Conservation (phyloP, 495 filamentous ascomycete genomes). For the Podospora australis region DNA sequence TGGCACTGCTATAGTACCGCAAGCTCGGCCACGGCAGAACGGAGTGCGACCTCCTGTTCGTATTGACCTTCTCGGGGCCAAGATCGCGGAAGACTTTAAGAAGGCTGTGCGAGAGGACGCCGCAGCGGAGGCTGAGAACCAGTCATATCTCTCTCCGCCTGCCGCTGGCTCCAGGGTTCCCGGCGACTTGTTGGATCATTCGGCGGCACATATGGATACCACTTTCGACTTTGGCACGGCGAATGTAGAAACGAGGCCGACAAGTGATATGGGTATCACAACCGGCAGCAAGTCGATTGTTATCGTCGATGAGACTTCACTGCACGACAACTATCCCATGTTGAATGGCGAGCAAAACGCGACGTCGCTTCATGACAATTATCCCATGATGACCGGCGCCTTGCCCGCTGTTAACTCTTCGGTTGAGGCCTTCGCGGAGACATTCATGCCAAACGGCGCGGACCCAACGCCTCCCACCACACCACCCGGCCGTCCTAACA, state of each 20-base stretch:
- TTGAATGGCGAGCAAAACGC: no score
- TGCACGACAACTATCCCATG: slow-evolving; percentile 34
- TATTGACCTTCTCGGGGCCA: slow-evolving; percentile 76
- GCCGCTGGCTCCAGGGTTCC: slow-evolving; percentile 8
- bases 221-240: slow-evolving; percentile 14
- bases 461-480: slow-evolving; percentile 50
- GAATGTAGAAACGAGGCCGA: slow-evolving; percentile 22
- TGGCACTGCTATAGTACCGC: slow-evolving; percentile 49
- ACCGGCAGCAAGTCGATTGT: slow-evolving; percentile 79
- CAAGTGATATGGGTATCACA: slow-evolving; percentile 54
- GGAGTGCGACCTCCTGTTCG: slow-evolving; percentile 38
- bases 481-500: slow-evolving; percentile 37
- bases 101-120: slow-evolving; percentile 55
- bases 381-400: slow-evolving; percentile 41
- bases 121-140: slow-evolving; percentile 34
- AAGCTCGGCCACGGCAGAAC: slow-evolving; percentile 40
- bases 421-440: slow-evolving; percentile 43
- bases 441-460: slow-evolving; percentile 37
- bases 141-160: slow-evolving; percentile 14
- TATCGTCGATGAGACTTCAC: slow-evolving; percentile 67
- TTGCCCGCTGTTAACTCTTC: slow-evolving; percentile 39
- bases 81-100: slow-evolving; percentile 67
- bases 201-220: slow-evolving; percentile 31
- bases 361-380: slow-evolving; percentile 38
- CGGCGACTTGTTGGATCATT: slow-evolving; percentile 29